Percentiles rank a stretch among this genome's conserved stretches.
phyloP scores from a whole-genome alignment of 2,329 filamentous ascomycete genomes.

The Venturia effusa region DNA sequence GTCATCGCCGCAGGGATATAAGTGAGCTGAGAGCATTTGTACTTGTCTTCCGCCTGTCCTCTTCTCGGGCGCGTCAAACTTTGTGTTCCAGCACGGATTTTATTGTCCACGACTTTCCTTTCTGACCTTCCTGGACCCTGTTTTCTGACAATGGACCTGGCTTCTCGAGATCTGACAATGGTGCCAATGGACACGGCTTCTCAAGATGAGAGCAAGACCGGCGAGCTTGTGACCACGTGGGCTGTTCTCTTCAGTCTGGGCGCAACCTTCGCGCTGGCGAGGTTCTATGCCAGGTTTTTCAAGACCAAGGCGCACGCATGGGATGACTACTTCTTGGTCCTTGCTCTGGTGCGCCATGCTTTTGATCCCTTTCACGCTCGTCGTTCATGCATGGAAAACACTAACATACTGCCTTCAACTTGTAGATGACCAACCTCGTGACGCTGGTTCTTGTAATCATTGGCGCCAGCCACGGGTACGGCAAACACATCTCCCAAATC shows the following conservation, averaged over 20 bases:
- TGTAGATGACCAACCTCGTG: not conserved
- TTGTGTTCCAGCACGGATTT: not conserved
- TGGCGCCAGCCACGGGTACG: not conserved
- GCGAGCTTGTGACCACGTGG: not conserved
- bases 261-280: not conserved
- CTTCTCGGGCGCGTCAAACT: not conserved
- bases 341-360: not conserved
- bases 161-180: not conserved
- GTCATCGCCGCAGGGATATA: not conserved
- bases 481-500: not conserved
- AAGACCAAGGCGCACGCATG: not conserved
- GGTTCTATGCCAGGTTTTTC: not conserved
- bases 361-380: not conserved
- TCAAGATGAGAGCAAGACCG: not conserved
- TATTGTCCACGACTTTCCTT: not conserved
- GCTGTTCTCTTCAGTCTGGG: not conserved
- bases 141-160: not conserved
- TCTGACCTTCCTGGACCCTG: not conserved
- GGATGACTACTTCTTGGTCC: not conserved
- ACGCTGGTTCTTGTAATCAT: not conserved
- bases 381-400: not conserved
- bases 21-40: not conserved
- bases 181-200: not conserved
- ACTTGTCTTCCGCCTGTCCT: not conserved
- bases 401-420: not conserved